Base-by-base conservation (phyloP, 306 rosid species). In the Cucurbita ficifolia region DNA sequence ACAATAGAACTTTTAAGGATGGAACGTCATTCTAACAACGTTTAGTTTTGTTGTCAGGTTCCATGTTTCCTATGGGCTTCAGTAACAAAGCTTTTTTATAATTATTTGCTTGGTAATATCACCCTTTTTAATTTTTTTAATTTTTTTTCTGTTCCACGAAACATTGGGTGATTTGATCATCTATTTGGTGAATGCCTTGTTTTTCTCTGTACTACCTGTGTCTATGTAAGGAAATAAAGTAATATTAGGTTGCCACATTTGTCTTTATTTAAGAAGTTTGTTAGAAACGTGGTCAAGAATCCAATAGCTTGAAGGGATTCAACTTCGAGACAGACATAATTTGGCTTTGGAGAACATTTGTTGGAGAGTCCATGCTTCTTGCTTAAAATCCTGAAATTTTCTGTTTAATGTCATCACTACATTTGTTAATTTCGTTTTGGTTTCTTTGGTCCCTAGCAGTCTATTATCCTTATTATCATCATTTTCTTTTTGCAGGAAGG, bases 401-500 rank as follows among this genome's bases (percentile, higher is more conserved):
- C 40, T 6, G n/a, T 58, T 57, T 12, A 12, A 29, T 12, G 24
- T 39, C 39, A 11, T 57, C 24, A 24, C 63, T 24, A 11, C 24
- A 57, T 29, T 24, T 24, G 63, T 11, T 24, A 57, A 57, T 3
- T 58, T 56, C 17, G 45, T 60, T 62, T 38, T 14, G 39, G 69
- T 21, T 24, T 43, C 4, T 8, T 45, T 40, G 55, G 36, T 43
- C 7, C 39, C 16, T 8, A 45, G 13, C 7, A 24, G 40, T 76
- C 18, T 73, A 63, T 29, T 52, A 16, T 80, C 57, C 24, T 75
- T 18, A 67, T 24, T 9, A 24, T 48, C 19, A 46, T 69, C 11
- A 29, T 45, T 11, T 14, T 39, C 8, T 39, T 79, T 18, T 80
- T 65, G 72, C 89, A 88, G 98, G 43, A 84, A 79, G 83, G 97